These are phyloP conservation scores for Adenanthera pavonina DNA, from an alignment of 306 rosid species.

Conservation along the genomic window DNA sequence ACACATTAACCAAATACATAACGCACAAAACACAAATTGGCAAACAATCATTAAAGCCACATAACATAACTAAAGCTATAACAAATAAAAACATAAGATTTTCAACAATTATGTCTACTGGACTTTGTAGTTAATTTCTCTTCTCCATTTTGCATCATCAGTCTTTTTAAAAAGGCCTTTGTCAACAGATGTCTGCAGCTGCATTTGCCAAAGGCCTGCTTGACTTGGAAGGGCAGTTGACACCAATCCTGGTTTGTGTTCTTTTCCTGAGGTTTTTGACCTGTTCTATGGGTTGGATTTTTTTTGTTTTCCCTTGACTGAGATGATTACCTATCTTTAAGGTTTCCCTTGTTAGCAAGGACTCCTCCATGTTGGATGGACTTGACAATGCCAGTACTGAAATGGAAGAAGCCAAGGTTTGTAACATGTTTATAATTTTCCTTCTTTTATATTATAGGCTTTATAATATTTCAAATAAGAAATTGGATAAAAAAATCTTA, in stretches of 20 bases:
- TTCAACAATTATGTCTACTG: not conserved
- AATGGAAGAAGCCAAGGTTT: conserved; percentile 95
- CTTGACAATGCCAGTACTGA: conserved; percentile 95
- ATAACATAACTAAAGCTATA: not conserved
- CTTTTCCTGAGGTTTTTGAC: conserved; percentile 34
- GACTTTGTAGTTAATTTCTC: conserved; percentile 30
- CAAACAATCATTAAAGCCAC: too few species aligned
- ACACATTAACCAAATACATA: too few species aligned
- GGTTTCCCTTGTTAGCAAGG: conserved; percentile 99
- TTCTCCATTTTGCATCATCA: conserved; percentile 36
- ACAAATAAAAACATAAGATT: not conserved
- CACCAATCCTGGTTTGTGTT: conserved; percentile 90
- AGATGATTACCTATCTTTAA: conserved; percentile 44
- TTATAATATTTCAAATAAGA: not conserved
- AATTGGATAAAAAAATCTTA: not conserved
- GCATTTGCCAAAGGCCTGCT: conserved; percentile 99
- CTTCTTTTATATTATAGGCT: not conserved
- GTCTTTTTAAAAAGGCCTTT: conserved; percentile 36
- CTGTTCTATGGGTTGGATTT: conserved; percentile 37
- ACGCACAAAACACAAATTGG: too few species aligned
- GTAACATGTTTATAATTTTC: not conserved
- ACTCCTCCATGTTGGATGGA: conserved; percentile 99
- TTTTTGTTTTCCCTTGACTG: conserved; percentile 30
- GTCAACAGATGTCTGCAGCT: conserved; percentile 98
- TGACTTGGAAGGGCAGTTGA: conserved; percentile 94